These are phyloP conservation scores for Anisogramma anomala DNA, from an alignment of 2,329 filamentous ascomycete species.

Conservation along the genomic window DNA sequence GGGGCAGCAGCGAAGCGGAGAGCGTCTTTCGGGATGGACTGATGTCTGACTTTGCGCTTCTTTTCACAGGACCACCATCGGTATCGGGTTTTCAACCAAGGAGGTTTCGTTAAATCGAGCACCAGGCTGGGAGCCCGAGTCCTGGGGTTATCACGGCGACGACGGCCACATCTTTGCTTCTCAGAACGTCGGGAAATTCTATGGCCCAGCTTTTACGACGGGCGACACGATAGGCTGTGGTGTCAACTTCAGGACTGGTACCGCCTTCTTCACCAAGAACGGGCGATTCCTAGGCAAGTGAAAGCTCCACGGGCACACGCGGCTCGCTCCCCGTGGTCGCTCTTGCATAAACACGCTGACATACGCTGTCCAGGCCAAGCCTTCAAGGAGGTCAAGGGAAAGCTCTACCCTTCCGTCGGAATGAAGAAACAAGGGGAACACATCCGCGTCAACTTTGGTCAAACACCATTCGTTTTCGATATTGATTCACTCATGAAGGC, in stretches of 20 bases:
- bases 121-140: slow-evolving; percentile 56
- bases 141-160: slow-evolving; percentile 59
- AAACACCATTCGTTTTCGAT: slow-evolving; percentile 74
- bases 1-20: not conserved
- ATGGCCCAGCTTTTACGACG: slow-evolving; percentile 43
- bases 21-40: not conserved
- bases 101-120: slow-evolving; percentile 42
- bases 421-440: slow-evolving; percentile 54
- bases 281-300: slow-evolving; percentile 42
- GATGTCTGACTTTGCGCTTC: not conserved
- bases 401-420: slow-evolving; percentile 56
- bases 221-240: slow-evolving; percentile 54
- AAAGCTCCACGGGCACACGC: not conserved
- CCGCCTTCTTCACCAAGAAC: slow-evolving; percentile 60
- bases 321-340: not conserved
- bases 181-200: slow-evolving; percentile 44
- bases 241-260: slow-evolving; percentile 52
- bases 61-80: slow-evolving; percentile 42
- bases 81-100: slow-evolving; percentile 49
- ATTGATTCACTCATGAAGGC: slow-evolving; percentile 79
- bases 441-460: slow-evolving; percentile 54
- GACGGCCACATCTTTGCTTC: slow-evolving; percentile 51
- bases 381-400: slow-evolving; percentile 53
- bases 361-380: slow-evolving; percentile 44
- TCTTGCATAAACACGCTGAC: slow-evolving; percentile 18